phyloP scores from a whole-genome alignment of 441 rosid species.

The Dalechampia spathulata region DNA sequence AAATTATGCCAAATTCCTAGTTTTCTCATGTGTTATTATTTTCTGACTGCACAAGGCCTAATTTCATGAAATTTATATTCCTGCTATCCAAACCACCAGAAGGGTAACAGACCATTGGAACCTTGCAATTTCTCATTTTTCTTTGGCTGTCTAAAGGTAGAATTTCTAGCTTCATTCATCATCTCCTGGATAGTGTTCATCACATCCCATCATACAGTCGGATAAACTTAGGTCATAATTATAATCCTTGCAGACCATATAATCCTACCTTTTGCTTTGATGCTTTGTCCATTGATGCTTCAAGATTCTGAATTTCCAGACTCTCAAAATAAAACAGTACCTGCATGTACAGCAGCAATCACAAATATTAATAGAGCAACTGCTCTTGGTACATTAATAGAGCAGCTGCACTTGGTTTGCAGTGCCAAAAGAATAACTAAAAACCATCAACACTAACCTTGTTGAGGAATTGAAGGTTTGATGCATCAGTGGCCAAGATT shows the following conservation, averaged over 20 bases:
- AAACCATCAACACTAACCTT: conserved; percentile 38
- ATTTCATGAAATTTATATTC: too few species aligned
- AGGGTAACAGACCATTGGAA: too few species aligned
- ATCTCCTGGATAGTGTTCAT: neutral
- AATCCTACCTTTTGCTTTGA: conserved; percentile 31
- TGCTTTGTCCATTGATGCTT: conserved; percentile 22
- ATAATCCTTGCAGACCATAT: neutral
- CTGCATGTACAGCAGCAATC: conserved; percentile 32
- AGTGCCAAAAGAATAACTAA: neutral
- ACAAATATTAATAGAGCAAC: conserved; percentile 1
- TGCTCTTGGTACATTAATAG: neutral
- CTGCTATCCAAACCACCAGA: too few species aligned
- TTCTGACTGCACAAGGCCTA: too few species aligned
- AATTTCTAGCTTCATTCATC: neutral
- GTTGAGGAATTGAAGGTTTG: conserved; percentile 63
- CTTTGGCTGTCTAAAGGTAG: neutral
- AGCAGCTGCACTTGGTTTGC: neutral
- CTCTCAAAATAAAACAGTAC: conserved; percentile 49
- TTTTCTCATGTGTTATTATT: too few species aligned
- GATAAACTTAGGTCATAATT: neutral
- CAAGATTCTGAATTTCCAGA: conserved; percentile 35
- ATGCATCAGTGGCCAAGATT: conserved; percentile 78
- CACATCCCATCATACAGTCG: neutral
- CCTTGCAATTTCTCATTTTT: too few species aligned
- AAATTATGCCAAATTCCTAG: too few species aligned